Evolutionary conservation across 2,329 filamentous ascomycete species (phyloP).

Genomic region (Apiospora arundinis): DNA sequence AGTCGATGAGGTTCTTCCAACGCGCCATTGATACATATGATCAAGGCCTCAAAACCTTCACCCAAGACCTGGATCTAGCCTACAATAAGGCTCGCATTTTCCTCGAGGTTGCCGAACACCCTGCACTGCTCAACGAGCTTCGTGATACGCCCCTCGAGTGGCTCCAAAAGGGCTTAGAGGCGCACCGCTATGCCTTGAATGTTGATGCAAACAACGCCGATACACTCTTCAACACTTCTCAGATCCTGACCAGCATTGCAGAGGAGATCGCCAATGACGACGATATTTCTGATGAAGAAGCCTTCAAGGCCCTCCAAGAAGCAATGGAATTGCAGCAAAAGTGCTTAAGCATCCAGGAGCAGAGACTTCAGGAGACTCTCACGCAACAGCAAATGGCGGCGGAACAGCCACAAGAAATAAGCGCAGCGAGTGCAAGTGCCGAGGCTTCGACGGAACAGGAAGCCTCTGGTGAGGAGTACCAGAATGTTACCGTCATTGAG

Average conservation of each 20-base stretch:
- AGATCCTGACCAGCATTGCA: conserved; percentile 70
- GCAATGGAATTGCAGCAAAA: conserved; percentile 38
- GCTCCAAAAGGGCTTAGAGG: conserved; percentile 65
- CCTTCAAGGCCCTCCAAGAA: conserved; percentile 46
- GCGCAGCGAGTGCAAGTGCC: neutral
- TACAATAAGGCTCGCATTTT: conserved; percentile 79
- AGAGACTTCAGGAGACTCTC: conserved; percentile 36
- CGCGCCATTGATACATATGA: conserved; percentile 72
- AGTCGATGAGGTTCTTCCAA: conserved; percentile 61
- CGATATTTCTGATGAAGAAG: conserved; percentile 46
- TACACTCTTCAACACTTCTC: conserved; percentile 73
- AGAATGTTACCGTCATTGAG: conserved; percentile 72
- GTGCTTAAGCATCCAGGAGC: conserved; percentile 60
- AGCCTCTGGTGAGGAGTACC: conserved; percentile 49
- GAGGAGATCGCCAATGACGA: conserved; percentile 64
- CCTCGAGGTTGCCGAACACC: conserved; percentile 73
- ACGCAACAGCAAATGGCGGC: conserved; percentile 41
- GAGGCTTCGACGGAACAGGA: conserved; percentile 34
- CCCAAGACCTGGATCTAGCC: conserved; percentile 70
- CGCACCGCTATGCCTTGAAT: conserved; percentile 66
- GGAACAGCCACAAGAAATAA: conserved; percentile 37
- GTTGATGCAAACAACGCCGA: conserved; percentile 70
- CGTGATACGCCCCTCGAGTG: conserved; percentile 58
- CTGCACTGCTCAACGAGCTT: conserved; percentile 65
- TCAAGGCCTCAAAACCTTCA: conserved; percentile 65